Base-by-base conservation (phyloP, 495 filamentous ascomycete species). In the Penicillium crystallinum region DNA sequence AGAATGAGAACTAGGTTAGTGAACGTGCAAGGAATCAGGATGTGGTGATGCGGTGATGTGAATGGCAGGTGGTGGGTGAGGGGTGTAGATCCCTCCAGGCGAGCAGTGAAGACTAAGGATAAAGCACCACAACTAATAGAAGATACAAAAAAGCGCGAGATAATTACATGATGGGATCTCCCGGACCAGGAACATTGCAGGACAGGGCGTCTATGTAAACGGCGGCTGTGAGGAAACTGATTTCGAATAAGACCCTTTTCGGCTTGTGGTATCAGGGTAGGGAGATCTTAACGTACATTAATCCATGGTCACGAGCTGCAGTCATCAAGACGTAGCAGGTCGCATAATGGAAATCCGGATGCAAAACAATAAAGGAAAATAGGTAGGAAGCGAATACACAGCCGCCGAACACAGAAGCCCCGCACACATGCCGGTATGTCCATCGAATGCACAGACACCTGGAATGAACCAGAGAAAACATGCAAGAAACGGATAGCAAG, bases 251-350 rank as follows among this genome's bases (percentile, higher is more conserved):
- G 63, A 63, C 67, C 74, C 74, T 71, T 71, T 75, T 65, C 61
- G 61, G 52, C 63, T 65, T 63, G 64, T 63, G 61, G 67, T 73
- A 70, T 69, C 69, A 76, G 76, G 75, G 66, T 68, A 78, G 75
- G 76, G 73, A 77, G 71, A 68, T 74, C 60, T 66, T 89, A 90
- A 89, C 86, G 83, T 91, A 91, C 87, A 91, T 85, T 76, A 80
- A 73, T 76, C 74, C 79, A 75, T 70, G 78, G 77, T 83, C 80
- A 80, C 81, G 80, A 81, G 82, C 78, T 52, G 58, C 46, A 55
- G 81, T 82, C 79, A 78, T 67, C 64, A 70, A 68, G 62, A 64
- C 63, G 66, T 60, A 68, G 64, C 40, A 47, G 34, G 63, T 61
- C 62, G 57, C 53, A 63, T 64, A 70, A 72, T 42, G 58, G 58